These are phyloP conservation scores for Coemansia sp. DNA, from an alignment of 192 early-diverging fungal species.

Conservation along the genomic window DNA sequence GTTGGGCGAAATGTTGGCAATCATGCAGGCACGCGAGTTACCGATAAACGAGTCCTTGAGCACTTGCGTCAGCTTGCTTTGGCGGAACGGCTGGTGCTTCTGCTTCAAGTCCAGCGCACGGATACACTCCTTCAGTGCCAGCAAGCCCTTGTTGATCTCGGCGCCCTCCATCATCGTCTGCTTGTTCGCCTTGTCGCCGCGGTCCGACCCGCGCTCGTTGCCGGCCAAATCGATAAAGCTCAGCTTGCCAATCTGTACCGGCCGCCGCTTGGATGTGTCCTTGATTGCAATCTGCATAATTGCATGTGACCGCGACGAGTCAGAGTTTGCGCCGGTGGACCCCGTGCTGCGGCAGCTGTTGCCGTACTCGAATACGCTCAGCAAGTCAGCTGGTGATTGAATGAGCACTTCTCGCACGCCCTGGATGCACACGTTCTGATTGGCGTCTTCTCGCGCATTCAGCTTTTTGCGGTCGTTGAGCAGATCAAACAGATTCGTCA, in stretches of 20 bases:
- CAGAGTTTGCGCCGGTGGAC: slow-evolving; percentile 89
- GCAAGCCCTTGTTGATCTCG: slow-evolving; percentile 98
- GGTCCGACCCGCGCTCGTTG: slow-evolving; percentile 95
- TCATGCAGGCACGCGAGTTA: slow-evolving; percentile 97
- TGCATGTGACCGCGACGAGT: slow-evolving; percentile 96
- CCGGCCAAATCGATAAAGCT: slow-evolving; percentile 99
- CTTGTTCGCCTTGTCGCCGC: slow-evolving; percentile 82
- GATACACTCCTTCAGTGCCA: slow-evolving; percentile 98
- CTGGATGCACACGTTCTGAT: slow-evolving; percentile 86
- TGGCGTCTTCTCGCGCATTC: slow-evolving; percentile 96
- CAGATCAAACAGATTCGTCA: slow-evolving; percentile 92
- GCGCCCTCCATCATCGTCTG: slow-evolving; percentile 98
- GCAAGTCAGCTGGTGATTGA: slow-evolving; percentile 78
- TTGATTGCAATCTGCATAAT: slow-evolving; percentile 92
- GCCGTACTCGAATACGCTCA: slow-evolving; percentile 94
- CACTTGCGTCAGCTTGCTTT: slow-evolving; percentile 96
- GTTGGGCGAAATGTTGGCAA: slow-evolving; percentile 96
- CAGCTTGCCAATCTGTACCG: slow-evolving; percentile 78
- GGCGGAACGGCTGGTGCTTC: slow-evolving; percentile 95
- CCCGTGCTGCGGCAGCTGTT: slow-evolving; percentile 90
- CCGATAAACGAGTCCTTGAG: slow-evolving; percentile 98
- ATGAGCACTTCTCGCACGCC: slow-evolving; percentile 90
- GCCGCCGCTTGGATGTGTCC: slow-evolving; percentile 58
- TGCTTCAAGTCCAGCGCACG: slow-evolving; percentile 93
- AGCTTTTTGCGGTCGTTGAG: slow-evolving; percentile 86